A percentile compares a stretch with the other conserved stretches of the same genome.
Evolutionary conservation across 257 asterid species (phyloP).

Genomic region (Penstemon eatonii): DNA sequence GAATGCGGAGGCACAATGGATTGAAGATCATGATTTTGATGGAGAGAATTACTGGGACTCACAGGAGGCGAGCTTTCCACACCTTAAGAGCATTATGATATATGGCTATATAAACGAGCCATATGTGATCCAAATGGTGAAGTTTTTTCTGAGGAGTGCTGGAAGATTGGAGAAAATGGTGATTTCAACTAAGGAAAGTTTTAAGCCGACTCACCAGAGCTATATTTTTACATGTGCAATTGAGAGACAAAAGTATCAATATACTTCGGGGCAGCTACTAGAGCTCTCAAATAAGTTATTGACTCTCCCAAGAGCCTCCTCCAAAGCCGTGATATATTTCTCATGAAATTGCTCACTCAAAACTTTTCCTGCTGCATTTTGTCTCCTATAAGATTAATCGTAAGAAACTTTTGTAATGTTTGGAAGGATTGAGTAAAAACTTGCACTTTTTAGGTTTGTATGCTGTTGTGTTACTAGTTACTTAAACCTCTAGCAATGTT

Average conservation of each 20-base stretch:
- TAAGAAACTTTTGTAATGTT: too few species aligned
- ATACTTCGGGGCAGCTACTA: not conserved
- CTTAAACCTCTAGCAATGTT: too few species aligned
- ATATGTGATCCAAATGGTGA: not conserved
- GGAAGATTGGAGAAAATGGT: not conserved
- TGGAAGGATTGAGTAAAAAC: too few species aligned
- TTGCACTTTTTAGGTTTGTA: too few species aligned
- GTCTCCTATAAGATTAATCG: too few species aligned
- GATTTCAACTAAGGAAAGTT: not conserved
- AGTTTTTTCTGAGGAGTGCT: slow-evolving; percentile 11
- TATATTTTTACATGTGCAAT: too few species aligned
- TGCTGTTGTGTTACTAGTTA: too few species aligned
- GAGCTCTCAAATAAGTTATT: not conserved
- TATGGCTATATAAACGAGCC: not conserved
- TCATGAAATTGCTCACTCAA: not conserved
- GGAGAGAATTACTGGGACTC: not conserved
- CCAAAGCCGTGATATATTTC: not conserved
- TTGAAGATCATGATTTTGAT: not conserved
- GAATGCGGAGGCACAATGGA: slow-evolving; percentile 12
- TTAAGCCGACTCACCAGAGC: not conserved
- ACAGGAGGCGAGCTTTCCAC: not conserved
- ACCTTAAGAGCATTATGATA: not conserved
- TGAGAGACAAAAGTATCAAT: not conserved
- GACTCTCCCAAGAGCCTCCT: not conserved
- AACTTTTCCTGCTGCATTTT: too few species aligned